A percentile compares a stretch with the other conserved stretches of the same genome.
These are phyloP conservation scores for Fragilariopsis cylindrus DNA, from an alignment of 108 stramenopile species.

Conservation along the genomic window DNA sequence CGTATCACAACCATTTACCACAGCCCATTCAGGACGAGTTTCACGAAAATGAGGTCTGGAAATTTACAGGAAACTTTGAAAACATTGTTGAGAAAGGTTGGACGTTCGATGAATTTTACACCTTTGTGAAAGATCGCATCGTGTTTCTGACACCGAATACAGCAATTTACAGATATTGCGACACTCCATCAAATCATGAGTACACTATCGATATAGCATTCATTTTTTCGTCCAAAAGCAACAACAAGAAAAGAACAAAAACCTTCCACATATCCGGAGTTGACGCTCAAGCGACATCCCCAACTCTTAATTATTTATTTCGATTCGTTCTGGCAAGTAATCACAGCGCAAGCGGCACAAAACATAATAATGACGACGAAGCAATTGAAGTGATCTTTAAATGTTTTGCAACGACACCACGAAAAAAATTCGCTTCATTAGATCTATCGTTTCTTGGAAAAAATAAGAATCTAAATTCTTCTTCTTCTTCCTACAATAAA, in stretches of 20 bases:
- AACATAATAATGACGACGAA: background rate
- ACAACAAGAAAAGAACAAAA: background rate
- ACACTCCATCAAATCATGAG: constrained; percentile 13
- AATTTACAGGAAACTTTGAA: background rate
- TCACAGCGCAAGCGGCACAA: background rate
- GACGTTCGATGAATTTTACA: constrained; percentile 18
- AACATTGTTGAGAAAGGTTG: background rate
- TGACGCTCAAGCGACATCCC: constrained; percentile 10
- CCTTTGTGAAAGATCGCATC: constrained; percentile 4
- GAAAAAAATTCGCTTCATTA: background rate
- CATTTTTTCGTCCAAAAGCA: background rate
- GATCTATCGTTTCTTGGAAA: background rate
- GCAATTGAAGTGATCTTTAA: constrained; percentile 9
- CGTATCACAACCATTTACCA: constrained; percentile 4
- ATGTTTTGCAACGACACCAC: constrained; percentile 16
- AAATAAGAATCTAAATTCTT: background rate
- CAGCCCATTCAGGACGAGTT: background rate
- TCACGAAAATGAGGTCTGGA: constrained; percentile 12
- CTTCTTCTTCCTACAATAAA: background rate
- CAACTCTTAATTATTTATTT: constrained; percentile 1
- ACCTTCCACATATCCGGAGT: constrained; percentile 7
- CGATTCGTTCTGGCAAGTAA: background rate
- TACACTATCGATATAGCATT: constrained; percentile 14
- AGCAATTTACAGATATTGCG: background rate
- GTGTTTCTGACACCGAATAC: constrained; percentile 10